Conservation (phyloP, 345 rosid species). For the Citrus australasica region DNA sequence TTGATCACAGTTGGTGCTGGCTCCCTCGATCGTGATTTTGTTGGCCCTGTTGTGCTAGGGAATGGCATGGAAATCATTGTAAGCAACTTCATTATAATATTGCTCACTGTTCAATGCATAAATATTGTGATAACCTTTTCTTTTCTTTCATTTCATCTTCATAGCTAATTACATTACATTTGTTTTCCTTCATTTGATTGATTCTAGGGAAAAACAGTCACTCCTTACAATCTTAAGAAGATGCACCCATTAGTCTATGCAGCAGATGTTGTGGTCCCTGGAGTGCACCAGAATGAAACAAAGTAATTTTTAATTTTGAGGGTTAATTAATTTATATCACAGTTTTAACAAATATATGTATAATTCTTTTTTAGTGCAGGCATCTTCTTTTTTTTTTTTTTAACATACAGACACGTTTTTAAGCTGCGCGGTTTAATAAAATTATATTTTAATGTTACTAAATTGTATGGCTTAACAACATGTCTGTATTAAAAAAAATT, state of each 20-base stretch:
- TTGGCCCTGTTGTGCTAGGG: slow-evolving; percentile 49
- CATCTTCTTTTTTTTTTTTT: no score
- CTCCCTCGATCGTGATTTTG: slow-evolving; percentile 60
- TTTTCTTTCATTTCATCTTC: not conserved
- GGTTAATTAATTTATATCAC: no score
- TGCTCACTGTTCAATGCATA: not conserved
- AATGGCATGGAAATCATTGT: slow-evolving; percentile 57
- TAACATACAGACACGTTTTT: no score
- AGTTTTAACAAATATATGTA: no score
- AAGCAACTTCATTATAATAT: slow-evolving; percentile 1
- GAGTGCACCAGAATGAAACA: slow-evolving; percentile 34
- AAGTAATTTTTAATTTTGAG: slow-evolving; percentile 29
- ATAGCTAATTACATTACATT: not conserved
- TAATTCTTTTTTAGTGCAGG: no score
- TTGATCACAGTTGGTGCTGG: slow-evolving; percentile 79
- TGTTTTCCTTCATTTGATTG: not conserved
- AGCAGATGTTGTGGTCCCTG: slow-evolving; percentile 44
- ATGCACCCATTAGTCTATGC: slow-evolving; percentile 62
- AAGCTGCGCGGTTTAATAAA: no score
- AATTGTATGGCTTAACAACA: fast-evolving
- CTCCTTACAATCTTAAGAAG: slow-evolving; percentile 39
- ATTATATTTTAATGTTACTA: no score
- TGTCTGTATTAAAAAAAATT: no score
- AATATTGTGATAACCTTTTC: not conserved
- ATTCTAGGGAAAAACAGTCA: slow-evolving; percentile 57